A percentile compares a stretch with the other conserved stretches of the same genome.
Evolutionary conservation across 352 stramenopile species (phyloP).

Genomic region (Peronospora destructor): DNA sequence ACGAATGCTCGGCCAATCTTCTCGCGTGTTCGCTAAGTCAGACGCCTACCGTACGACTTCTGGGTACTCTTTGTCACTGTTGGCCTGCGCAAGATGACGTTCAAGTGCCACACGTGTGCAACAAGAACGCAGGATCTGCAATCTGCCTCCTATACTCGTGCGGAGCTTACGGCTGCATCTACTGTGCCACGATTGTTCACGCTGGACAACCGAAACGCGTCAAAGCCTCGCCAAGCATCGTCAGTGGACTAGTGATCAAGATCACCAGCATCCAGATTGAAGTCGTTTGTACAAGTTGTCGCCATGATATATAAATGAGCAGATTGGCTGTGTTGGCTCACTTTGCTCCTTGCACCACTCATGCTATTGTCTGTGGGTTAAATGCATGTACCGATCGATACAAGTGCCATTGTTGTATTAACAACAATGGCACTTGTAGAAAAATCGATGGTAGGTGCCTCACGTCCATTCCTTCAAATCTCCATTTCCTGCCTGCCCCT

Average conservation of each 20-base stretch:
- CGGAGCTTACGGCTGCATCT: constrained; percentile 99
- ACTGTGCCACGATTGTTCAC: constrained; percentile 98
- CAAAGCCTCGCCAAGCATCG: constrained; percentile 37
- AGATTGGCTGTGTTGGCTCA: too few relatives aligned
- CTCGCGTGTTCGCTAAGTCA: constrained; percentile 98
- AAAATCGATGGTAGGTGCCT: too few relatives aligned
- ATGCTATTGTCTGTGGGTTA: too few relatives aligned
- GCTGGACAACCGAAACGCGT: constrained; percentile 67
- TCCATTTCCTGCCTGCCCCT: neutral
- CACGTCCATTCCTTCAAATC: too few relatives aligned
- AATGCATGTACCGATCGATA: too few relatives aligned
- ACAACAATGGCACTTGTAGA: too few relatives aligned
- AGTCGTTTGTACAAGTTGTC: too few relatives aligned
- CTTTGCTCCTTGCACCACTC: too few relatives aligned
- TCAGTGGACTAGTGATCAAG: neutral
- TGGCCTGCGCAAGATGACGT: constrained; percentile 98
- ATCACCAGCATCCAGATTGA: too few relatives aligned
- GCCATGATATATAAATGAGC: too few relatives aligned
- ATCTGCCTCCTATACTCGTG: constrained; percentile 99
- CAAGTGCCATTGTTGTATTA: too few relatives aligned
- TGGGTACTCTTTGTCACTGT: constrained; percentile 98
- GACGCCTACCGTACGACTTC: constrained; percentile 97
- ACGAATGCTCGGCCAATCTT: constrained; percentile 99
- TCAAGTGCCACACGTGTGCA: constrained; percentile 94
- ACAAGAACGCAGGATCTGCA: constrained; percentile 93